These are phyloP conservation scores for Styphnolobium japonicum DNA, from an alignment of 306 rosid genomes.

Conservation along the genomic window DNA sequence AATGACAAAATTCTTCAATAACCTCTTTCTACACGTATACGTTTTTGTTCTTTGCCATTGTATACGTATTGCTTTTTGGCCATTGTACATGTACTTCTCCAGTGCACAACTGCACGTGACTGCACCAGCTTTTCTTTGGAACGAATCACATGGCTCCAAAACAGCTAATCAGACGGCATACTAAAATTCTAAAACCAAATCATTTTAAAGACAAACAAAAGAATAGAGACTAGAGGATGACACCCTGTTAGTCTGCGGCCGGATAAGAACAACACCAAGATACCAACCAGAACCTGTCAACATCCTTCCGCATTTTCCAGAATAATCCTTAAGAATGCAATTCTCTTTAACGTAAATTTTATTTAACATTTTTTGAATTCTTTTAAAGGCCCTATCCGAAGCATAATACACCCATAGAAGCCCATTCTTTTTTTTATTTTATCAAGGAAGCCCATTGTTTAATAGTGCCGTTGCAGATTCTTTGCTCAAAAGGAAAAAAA, in stretches of 20 bases:
- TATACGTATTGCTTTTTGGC: background rate
- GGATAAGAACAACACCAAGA: conserved; percentile 40
- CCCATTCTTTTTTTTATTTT: no score
- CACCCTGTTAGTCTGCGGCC: conserved; percentile 12
- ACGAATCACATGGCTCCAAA: background rate
- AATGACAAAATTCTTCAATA: no score
- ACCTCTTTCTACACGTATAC: no score
- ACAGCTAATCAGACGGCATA: background rate
- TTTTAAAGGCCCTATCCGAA: background rate
- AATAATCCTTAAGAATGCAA: conserved; percentile 26
- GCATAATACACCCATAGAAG: background rate
- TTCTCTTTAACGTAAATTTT: background rate
- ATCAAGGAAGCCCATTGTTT: no score
- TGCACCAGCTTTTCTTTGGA: background rate
- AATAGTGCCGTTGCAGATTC: no score
- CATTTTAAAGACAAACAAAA: background rate
- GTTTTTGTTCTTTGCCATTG: background rate
- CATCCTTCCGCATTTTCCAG: conserved; percentile 42
- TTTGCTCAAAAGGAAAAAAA: background rate
- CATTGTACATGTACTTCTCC: background rate
- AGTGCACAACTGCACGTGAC: conserved; percentile 1
- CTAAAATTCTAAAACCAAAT: conserved; percentile 24
- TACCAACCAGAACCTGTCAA: conserved; percentile 27
- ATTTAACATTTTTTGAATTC: background rate
- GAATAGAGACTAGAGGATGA: background rate